Percentiles rank a stretch among this genome's conserved stretches.
Conservation (phyloP, 176 grass and related monocot species). For the Triticum dicoccoides region DNA sequence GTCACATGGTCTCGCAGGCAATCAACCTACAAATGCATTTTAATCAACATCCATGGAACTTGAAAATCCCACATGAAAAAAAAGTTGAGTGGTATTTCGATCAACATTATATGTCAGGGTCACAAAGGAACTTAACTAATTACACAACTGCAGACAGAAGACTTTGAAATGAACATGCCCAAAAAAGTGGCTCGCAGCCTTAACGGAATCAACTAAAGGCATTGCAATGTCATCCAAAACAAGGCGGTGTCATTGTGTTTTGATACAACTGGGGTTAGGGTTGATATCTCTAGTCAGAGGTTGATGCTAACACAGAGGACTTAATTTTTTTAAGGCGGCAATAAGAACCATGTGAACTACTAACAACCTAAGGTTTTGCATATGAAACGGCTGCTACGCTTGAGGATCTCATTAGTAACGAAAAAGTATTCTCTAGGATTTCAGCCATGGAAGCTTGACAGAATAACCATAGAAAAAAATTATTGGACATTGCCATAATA, state of each 20-base stretch:
- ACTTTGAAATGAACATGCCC: not conserved
- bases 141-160: not conserved
- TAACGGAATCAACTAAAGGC: not conserved
- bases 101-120: not conserved
- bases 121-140: not conserved
- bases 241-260: not conserved
- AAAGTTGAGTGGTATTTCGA: not conserved
- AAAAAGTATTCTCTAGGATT: not conserved
- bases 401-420: not conserved
- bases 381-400: not conserved
- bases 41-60: not conserved
- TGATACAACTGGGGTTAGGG: not conserved
- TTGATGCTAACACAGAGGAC: not conserved
- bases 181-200: not conserved
- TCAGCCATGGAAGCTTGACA: not conserved
- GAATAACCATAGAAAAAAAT: not conserved
- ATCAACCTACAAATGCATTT: slow-evolving; percentile 51
- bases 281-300: not conserved
- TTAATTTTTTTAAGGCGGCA: not conserved
- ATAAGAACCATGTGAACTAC: not conserved
- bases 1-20: slow-evolving; percentile 62
- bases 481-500: not conserved
- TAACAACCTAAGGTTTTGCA: not conserved
- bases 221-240: not conserved
- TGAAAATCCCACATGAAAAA: not conserved